These are phyloP conservation scores for Ilex aquifolium DNA, from an alignment of 257 asterid genomes.

Conservation along the genomic window DNA sequence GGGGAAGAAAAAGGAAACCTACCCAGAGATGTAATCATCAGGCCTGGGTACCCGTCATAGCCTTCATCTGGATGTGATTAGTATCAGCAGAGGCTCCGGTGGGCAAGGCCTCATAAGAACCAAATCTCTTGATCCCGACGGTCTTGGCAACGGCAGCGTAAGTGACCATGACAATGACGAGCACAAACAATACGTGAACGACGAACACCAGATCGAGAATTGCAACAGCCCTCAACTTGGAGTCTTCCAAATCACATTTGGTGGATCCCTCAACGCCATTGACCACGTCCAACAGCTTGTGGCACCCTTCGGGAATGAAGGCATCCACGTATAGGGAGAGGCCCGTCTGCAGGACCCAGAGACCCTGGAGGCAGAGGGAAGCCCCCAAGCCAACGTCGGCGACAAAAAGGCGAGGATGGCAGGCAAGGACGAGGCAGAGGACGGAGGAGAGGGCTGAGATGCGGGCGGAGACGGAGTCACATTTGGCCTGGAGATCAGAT, in stretches of 20 bases:
- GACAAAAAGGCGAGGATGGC: slow-evolving; percentile 45
- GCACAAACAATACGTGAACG: slow-evolving; percentile 56
- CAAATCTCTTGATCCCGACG: slow-evolving; percentile 48
- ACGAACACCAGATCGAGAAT: slow-evolving; percentile 71
- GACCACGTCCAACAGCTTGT: slow-evolving; percentile 79
- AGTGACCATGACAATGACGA: slow-evolving; percentile 41
- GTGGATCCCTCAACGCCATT: slow-evolving; percentile 96
- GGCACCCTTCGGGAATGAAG: slow-evolving; percentile 93
- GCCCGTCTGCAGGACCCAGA: slow-evolving; percentile 88
- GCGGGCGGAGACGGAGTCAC: slow-evolving; percentile 49
- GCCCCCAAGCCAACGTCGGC: slow-evolving; percentile 62
- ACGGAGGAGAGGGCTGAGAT: slow-evolving; percentile 48
- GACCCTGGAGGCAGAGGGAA: slow-evolving; percentile 71
- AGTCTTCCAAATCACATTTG: slow-evolving; percentile 86
- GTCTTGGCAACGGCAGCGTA: slow-evolving; percentile 54
- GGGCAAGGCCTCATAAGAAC: slow-evolving; percentile 75
- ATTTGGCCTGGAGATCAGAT: slow-evolving; percentile 82
- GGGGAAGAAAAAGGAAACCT: too few relatives aligned
- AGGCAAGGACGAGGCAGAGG: slow-evolving; percentile 51
- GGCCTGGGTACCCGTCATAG: slow-evolving; percentile 83
- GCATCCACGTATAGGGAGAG: slow-evolving; percentile 83
- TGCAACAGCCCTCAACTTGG: slow-evolving; percentile 82
- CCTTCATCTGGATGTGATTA: slow-evolving; percentile 82
- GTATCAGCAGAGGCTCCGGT: slow-evolving; percentile 37
- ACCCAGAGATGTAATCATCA: slow-evolving; percentile 12